Conservation (phyloP, 768 basidiomycete species). For the Collybia nuda region DNA sequence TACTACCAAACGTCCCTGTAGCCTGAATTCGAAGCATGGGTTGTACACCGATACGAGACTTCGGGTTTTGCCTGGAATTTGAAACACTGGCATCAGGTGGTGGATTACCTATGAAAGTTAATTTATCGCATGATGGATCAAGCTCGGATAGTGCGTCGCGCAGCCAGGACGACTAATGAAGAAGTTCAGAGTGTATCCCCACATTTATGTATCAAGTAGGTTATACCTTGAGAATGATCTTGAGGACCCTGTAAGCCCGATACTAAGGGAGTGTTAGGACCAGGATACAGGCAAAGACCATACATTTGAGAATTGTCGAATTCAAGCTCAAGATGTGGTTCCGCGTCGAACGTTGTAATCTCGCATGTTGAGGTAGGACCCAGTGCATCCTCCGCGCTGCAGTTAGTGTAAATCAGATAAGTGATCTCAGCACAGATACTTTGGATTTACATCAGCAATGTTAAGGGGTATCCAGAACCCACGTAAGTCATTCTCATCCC, state of each 20-base stretch:
- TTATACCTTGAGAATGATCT: slow-evolving; percentile 80
- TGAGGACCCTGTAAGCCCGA: slow-evolving; percentile 51
- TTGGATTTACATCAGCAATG: slow-evolving; percentile 70
- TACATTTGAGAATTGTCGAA: slow-evolving; percentile 72
- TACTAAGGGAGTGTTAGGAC: neutral
- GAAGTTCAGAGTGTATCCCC: neutral
- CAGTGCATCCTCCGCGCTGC: slow-evolving; percentile 71
- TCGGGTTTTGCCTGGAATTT: slow-evolving; percentile 18
- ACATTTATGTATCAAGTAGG: neutral
- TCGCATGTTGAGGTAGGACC: slow-evolving; percentile 89
- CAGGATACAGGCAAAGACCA: neutral
- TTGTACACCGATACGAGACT: slow-evolving; percentile 28
- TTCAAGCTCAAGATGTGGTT: slow-evolving; percentile 75
- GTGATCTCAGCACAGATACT: neutral
- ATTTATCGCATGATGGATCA: slow-evolving; percentile 82
- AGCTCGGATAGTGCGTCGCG: slow-evolving; percentile 90
- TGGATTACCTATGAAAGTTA: slow-evolving; percentile 82
- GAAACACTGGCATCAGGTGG: slow-evolving; percentile 26
- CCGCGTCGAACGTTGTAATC: slow-evolving; percentile 82
- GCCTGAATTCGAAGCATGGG: slow-evolving; percentile 82
- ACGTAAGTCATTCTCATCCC: slow-evolving; percentile 84
- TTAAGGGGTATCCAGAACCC: slow-evolving; percentile 77
- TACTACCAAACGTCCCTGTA: slow-evolving; percentile 79
- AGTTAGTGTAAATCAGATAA: neutral
- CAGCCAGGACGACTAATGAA: slow-evolving; percentile 81